Evolutionary conservation across 108 stramenopile genomes (phyloP).

Genomic region (Stephanodiscus triporus): DNA sequence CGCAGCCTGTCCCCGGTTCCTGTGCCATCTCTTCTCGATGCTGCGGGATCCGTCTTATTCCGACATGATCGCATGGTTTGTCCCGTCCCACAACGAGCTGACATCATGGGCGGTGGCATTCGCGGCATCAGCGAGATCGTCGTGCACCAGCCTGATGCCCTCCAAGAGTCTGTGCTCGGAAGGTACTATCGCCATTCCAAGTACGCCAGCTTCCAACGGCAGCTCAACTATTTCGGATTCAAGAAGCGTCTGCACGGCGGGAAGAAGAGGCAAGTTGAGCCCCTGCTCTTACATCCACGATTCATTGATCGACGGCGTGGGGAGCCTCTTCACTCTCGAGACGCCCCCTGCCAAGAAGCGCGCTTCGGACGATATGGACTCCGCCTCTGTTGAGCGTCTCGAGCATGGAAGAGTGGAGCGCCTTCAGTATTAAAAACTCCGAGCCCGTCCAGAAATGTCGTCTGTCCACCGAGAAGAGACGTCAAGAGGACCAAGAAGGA

Average conservation of each 20-base stretch:
- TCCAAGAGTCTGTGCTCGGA: too few relatives aligned
- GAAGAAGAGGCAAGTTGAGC: conserved; percentile 54
- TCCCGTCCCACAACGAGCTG: too few relatives aligned
- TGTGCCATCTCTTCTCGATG: conserved; percentile 51
- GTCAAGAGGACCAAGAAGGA: conserved; percentile 9
- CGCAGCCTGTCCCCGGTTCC: conserved; percentile 48
- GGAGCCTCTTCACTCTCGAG: conserved; percentile 45
- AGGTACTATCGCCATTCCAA: too few relatives aligned
- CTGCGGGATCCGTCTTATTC: conserved; percentile 38
- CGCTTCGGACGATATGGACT: neutral
- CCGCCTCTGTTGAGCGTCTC: conserved; percentile 1
- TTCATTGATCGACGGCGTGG: conserved; percentile 28
- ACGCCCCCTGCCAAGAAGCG: conserved; percentile 33
- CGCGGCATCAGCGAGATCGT: too few relatives aligned
- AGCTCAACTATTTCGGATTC: conserved; percentile 56
- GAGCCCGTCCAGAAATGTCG: neutral
- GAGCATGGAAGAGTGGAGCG: conserved; percentile 4
- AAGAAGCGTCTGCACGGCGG: conserved; percentile 45
- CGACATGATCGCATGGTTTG: conserved; percentile 43
- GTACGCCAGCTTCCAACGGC: conserved; percentile 49
- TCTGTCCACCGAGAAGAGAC: conserved; percentile 6
- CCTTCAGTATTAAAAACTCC: neutral
- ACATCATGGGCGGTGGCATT: too few relatives aligned
- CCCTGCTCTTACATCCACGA: conserved; percentile 57
- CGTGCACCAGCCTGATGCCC: conserved; percentile 70